Conservation (phyloP, 441 rosid genomes). For the Bocquillonia castaneifolia region DNA sequence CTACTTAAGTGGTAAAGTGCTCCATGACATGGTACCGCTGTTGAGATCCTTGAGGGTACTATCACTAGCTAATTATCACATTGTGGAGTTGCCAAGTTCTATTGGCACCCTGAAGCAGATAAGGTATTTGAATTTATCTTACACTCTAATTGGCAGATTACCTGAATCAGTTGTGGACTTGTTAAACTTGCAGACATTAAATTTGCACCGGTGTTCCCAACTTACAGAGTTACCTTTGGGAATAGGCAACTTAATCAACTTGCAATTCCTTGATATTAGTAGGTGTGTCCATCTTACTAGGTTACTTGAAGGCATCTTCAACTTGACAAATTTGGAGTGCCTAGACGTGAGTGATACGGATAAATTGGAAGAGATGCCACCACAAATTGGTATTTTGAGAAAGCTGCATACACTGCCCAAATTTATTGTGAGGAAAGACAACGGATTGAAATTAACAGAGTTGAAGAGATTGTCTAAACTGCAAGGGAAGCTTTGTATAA, state of each 20-base stretch:
- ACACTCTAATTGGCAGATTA: neutral
- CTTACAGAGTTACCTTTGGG: slow-evolving; percentile 3
- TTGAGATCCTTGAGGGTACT: slow-evolving; percentile 13
- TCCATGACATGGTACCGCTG: neutral
- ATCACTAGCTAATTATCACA: neutral
- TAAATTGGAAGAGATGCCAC: neutral
- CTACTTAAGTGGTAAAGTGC: neutral
- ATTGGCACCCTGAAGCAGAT: slow-evolving; percentile 10
- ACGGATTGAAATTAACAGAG: no score
- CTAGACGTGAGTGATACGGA: neutral
- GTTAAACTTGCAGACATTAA: slow-evolving; percentile 12
- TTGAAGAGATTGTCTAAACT: neutral
- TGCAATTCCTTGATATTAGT: slow-evolving; percentile 3
- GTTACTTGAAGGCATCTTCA: slow-evolving; percentile 1
- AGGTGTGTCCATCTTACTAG: neutral
- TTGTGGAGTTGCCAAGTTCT: slow-evolving; percentile 10
- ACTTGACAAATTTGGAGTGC: no score
- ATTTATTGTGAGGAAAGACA: no score
- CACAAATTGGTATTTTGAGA: no score
- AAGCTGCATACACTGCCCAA: no score
- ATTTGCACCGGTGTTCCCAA: neutral
- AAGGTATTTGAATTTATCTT: slow-evolving; percentile 12
- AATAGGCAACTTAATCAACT: neutral
- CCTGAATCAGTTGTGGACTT: slow-evolving; percentile 13
- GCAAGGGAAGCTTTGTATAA: slow-evolving; percentile 6